Evolutionary conservation across 75 land plant species (phyloP), one percentile per base, ranked within the genome.

Genomic region (Larix kaempferi): DNA sequence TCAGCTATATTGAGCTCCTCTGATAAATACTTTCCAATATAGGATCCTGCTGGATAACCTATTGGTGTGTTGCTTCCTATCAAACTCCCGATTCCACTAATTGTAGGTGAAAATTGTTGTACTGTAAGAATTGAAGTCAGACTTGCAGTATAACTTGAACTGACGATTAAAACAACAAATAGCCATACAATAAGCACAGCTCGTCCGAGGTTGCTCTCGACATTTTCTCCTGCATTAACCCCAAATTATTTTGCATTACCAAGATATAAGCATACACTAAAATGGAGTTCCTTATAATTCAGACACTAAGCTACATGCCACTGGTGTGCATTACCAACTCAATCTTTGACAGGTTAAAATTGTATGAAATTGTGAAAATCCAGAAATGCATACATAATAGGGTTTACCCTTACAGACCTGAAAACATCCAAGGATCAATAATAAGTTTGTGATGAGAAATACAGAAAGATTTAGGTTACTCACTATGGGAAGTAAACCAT

Each of bases 121-220:
- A 87, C 83, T 23, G 91, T 90, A 44, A 90, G 85, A 72, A 90
- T 87, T 72, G 91, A 90, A 16, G 89, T 79, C 3, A 90, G 82
- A 71, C 77, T 86, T 11, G 91, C 91, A 56, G 86, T 89, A 82
- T 87, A 89, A 78, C 91, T 87, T 33, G 86, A 77, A 39, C 64
- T 82, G n/a, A 89, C 26, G 7, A 89, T 71, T 16, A 89, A 60
- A 23, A 87, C 87, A 13, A 87, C 84, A 73, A 89, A 89, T 17
- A 89, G 78, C 91, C 91, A 89, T 37, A 84, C 58, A 15, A 87
- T 76, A 16, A 89, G 67, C 78, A 89, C 89, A 33, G 76, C 76
- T 74, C 86, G 59, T 14, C 82, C 78, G 2, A 87, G 74, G 59
- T 79, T 87, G 67, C 83, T 87, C 29, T 59, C 12, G 15, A 83